phyloP scores from a whole-genome alignment of 352 stramenopile species.

The Pythium sukuiense region DNA sequence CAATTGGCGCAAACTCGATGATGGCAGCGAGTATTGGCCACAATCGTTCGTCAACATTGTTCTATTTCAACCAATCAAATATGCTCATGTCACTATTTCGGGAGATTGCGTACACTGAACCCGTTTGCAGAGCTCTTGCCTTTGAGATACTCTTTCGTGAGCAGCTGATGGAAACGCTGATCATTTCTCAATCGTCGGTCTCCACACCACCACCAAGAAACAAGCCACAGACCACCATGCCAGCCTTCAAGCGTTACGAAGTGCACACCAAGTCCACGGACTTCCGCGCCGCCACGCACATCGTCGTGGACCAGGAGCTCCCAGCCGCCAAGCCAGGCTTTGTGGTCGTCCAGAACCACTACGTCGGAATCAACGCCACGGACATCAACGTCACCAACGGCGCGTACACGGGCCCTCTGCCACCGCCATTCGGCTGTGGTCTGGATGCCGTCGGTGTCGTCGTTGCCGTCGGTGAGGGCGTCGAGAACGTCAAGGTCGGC shows the following conservation, averaged over 20 bases:
- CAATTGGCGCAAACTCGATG: not conserved
- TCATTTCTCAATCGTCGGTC: conserved; percentile 1
- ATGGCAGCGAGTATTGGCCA: not conserved
- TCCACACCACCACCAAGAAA: not conserved
- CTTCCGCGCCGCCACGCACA: conserved; percentile 35
- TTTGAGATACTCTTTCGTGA: not conserved
- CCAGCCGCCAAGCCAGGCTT: conserved; percentile 26
- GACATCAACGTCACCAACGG: conserved; percentile 67
- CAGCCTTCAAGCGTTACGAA: conserved; percentile 21
- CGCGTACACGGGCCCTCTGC: conserved; percentile 33
- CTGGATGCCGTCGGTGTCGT: conserved; percentile 50
- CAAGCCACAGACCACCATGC: conserved; percentile 4
- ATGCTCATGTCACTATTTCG: no score
- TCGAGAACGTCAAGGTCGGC: conserved; percentile 41
- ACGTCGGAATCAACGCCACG: conserved; percentile 43
- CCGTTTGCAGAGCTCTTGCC: not conserved
- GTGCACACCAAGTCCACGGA: conserved; percentile 32
- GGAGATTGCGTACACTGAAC: not conserved
- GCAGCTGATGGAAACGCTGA: not conserved
- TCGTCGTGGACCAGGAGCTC: conserved; percentile 26
- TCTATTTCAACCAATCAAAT: not conserved
- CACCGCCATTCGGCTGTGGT: conserved; percentile 50
- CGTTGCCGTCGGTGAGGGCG: conserved; percentile 26
- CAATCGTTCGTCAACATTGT: not conserved
- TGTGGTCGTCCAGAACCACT: conserved; percentile 48